Evolutionary conservation across 257 asterid genomes (phyloP).

Genomic region (Lantana camara): DNA sequence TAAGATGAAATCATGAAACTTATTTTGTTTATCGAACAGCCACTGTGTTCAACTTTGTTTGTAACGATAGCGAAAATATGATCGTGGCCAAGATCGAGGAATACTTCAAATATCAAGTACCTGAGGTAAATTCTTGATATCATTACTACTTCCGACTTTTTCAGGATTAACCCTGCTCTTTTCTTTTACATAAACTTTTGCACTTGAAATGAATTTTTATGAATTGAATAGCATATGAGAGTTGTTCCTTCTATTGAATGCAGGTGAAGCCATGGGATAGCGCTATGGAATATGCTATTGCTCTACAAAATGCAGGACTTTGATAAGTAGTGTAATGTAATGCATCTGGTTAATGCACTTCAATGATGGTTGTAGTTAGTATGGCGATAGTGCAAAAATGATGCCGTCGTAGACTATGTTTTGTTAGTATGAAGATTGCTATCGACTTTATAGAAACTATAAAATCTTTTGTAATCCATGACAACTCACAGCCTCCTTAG

Average conservation of each 20-base stretch:
- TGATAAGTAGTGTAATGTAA: too few relatives aligned
- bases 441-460: too few relatives aligned
- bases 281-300: slow-evolving; percentile 49
- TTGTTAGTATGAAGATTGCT: too few relatives aligned
- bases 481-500: too few relatives aligned
- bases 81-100: slow-evolving; percentile 59
- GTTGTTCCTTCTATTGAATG: background rate
- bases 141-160: too few relatives aligned
- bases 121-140: slow-evolving; percentile 44
- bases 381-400: too few relatives aligned
- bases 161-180: background rate
- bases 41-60: slow-evolving; percentile 43
- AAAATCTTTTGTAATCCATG: too few relatives aligned
- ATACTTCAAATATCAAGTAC: slow-evolving; percentile 45
- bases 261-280: slow-evolving; percentile 62
- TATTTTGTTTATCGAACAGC: slow-evolving; percentile 30
- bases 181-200: too few relatives aligned
- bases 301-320: slow-evolving; percentile 68
- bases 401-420: too few relatives aligned
- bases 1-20: background rate
- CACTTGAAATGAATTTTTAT: background rate
- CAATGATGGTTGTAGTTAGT: too few relatives aligned
- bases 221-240: background rate
- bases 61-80: slow-evolving; percentile 29
- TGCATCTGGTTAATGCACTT: too few relatives aligned